Evolutionary conservation across 192 early-diverging fungal genomes (phyloP).

Genomic region (Backusella liffmaniae): DNA sequence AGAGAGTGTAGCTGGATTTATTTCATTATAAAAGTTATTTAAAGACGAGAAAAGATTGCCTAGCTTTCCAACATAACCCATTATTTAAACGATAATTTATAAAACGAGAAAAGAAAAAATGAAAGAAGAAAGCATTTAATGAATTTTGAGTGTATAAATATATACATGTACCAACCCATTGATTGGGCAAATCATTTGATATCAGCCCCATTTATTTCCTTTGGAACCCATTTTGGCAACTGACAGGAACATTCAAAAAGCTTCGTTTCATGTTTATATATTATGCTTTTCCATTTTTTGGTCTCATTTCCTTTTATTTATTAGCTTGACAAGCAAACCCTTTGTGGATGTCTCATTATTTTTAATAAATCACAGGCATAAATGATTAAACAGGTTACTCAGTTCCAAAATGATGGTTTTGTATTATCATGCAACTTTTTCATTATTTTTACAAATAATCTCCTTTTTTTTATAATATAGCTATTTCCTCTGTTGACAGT

Average conservation of each 20-base stretch:
- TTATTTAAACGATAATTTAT: constrained; percentile 13
- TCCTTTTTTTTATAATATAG: too few relatives aligned
- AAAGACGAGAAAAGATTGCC: constrained; percentile 68
- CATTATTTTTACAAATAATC: too few relatives aligned
- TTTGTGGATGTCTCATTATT: neutral
- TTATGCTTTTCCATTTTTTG: neutral
- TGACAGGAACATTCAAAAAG: neutral
- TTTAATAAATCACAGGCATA: neutral
- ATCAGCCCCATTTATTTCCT: neutral
- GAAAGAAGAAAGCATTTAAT: neutral
- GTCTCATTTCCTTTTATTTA: neutral
- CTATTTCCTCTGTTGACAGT: too few relatives aligned
- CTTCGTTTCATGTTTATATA: neutral
- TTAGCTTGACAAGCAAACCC: neutral
- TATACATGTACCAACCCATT: neutral
- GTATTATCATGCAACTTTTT: too few relatives aligned
- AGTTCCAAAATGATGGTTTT: too few relatives aligned
- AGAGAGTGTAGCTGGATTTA: constrained; percentile 94
- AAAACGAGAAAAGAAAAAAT: neutral
- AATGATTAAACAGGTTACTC: too few relatives aligned
- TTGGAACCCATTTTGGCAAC: neutral
- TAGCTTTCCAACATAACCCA: constrained; percentile 65
- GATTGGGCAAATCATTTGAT: neutral
- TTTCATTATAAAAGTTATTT: constrained; percentile 88
- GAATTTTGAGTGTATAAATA: neutral